Evolutionary conservation across 1,284 basidiomycete genomes (phyloP), one percentile per base, ranked within the genome.

Genomic region (Ceratobasidium sp.): DNA sequence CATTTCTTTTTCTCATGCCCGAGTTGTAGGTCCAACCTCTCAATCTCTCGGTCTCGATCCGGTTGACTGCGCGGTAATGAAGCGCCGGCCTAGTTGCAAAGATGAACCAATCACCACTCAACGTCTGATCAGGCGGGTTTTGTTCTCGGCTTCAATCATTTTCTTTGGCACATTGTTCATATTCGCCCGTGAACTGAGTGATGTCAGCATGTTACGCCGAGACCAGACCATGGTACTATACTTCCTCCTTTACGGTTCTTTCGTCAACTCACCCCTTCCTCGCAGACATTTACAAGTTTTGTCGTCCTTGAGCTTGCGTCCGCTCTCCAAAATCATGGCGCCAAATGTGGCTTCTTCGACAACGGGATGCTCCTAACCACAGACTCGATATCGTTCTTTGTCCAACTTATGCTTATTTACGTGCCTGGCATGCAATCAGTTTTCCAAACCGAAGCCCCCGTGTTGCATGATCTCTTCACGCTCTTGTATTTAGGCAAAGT

Each of bases 21-120:
- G 55, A 33, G 20, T 13, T 77, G 5, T 73, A 94, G 93, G 94
- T n/a, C 97, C 97, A 18, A 97, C 97, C 1, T 96, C 95, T 84
- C 97, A 98, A 86, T 96, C 95, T 68, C 89, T 99, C 61, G 97
- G 97, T 69, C 97, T 99, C 5, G 97, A 99, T 86, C 97, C 97
- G 10, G 95, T 97, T 28, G 95, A 98, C 84, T 91, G 91, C 26
- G 93, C 93, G 26, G 92, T 97, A 46, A 98, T 99, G 95, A 90
- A 90, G 39, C 90, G 92, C 79, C 97, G 95, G 0, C 97, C 97
- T 20, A 88, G 97, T 68, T 91, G 90, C 81, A 98, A 98, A 88
- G 92, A 95, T 82, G 95, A 94, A 46, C 92, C 94, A 5, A 95
- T 99, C 79, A 93, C 99, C 81, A 95, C 90, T 63, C 87, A 85